Conservation (phyloP, 805 yeast genomes). For the Metschnikowia koreensis region DNA sequence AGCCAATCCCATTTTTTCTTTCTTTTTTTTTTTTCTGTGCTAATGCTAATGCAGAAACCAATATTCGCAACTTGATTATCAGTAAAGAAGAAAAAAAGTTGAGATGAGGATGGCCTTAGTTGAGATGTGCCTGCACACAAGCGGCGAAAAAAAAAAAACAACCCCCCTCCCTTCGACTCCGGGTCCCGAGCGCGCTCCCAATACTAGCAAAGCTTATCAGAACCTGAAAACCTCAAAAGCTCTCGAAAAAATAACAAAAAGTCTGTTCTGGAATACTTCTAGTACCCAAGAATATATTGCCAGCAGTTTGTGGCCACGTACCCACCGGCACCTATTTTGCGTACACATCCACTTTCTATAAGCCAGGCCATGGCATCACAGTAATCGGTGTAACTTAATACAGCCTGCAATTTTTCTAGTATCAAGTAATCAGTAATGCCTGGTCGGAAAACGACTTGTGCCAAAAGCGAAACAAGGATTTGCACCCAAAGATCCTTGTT, state of each 20-base stretch:
- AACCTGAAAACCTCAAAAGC: too few species aligned
- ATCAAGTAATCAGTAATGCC: conserved; percentile 29
- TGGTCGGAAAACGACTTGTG: conserved; percentile 36
- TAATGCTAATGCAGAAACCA: not conserved
- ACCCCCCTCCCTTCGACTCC: not conserved
- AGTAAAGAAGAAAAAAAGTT: not conserved
- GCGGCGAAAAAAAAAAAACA: not conserved
- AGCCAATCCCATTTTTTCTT: conserved; percentile 70
- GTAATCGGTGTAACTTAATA: conserved; percentile 30
- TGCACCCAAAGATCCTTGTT: conserved; percentile 60
- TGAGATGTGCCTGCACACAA: conserved; percentile 10
- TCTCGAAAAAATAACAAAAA: not conserved
- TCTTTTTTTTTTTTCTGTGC: too few species aligned
- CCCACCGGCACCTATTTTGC: conserved; percentile 34
- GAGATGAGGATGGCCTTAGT: conserved; percentile 4
- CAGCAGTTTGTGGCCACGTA: conserved; percentile 46
- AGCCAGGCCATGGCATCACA: conserved; percentile 39
- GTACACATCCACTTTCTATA: conserved; percentile 36
- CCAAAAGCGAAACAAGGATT: conserved; percentile 45
- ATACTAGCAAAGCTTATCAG: too few species aligned
- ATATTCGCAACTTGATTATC: not conserved
- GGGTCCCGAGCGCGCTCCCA: too few species aligned
- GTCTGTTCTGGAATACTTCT: not conserved
- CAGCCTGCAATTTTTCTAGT: conserved; percentile 27
- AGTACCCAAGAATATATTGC: conserved; percentile 41